Percentiles rank a stretch among this genome's conserved stretches.
Evolutionary conservation across 805 yeast genomes (phyloP).

Genomic region (Sugiyamaella mastotermitis): DNA sequence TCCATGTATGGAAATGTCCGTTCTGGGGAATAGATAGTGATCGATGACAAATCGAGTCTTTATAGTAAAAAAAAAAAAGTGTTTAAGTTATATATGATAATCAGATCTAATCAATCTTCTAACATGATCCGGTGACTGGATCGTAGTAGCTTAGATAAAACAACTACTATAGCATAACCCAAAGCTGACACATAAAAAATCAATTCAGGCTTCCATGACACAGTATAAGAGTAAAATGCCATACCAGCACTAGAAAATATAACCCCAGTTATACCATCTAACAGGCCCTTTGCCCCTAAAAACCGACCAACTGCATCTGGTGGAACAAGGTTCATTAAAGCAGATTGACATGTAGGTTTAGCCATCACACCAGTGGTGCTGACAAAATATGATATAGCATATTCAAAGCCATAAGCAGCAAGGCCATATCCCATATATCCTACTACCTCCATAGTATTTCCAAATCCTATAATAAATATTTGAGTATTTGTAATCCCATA

Average conservation of each 20-base stretch:
- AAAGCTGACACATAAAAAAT: conserved; percentile 13
- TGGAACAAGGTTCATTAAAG: conserved; percentile 27
- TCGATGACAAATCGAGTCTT: too few species aligned
- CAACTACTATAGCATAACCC: conserved; percentile 14
- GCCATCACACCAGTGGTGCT: conserved; percentile 27
- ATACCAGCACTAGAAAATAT: conserved; percentile 13
- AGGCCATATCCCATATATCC: conserved; percentile 24
- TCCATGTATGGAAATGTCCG: too few species aligned
- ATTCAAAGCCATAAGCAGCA: conserved; percentile 19
- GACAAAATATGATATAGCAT: conserved; percentile 21
- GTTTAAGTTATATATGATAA: too few species aligned
- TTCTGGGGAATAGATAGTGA: too few species aligned
- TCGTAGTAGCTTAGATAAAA: too few species aligned
- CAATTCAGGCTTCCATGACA: conserved; percentile 12
- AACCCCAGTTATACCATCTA: conserved; percentile 12
- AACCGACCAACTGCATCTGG: conserved; percentile 25
- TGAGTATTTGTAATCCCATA: conserved; percentile 18
- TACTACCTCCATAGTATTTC: conserved; percentile 19
- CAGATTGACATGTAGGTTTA: conserved; percentile 24
- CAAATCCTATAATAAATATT: conserved; percentile 18
- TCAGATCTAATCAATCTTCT: too few species aligned
- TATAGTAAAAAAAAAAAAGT: too few species aligned
- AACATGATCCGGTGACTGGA: too few species aligned
- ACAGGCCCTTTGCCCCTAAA: conserved; percentile 24
- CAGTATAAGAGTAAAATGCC: conserved; percentile 14